Evolutionary conservation across 2,329 filamentous ascomycete species (phyloP).

Genomic region (Neofusicoccum cordaticola): DNA sequence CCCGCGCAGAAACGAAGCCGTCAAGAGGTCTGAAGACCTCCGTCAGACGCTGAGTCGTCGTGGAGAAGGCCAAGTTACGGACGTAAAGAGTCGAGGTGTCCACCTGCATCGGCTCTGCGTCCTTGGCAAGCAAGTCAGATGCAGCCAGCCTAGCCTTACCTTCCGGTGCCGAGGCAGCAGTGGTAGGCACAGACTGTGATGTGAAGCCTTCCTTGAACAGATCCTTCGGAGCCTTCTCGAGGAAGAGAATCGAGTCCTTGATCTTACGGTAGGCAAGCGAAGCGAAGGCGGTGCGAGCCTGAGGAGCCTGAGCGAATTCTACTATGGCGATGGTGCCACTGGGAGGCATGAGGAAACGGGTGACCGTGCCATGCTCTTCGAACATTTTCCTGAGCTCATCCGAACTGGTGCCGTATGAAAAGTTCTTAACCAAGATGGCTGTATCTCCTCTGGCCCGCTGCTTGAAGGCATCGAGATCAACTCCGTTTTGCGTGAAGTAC

Average conservation of each 20-base stretch:
- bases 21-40: slow-evolving; percentile 78
- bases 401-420: slow-evolving; percentile 75
- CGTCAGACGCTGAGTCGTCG: slow-evolving; percentile 71
- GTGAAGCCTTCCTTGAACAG: slow-evolving; percentile 55
- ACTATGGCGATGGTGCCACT: slow-evolving; percentile 91
- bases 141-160: slow-evolving; percentile 59
- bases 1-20: slow-evolving; percentile 82
- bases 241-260: slow-evolving; percentile 84
- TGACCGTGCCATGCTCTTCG: slow-evolving; percentile 79
- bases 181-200: slow-evolving; percentile 22
- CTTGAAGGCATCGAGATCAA: slow-evolving; percentile 91
- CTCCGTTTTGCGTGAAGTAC: slow-evolving; percentile 83
- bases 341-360: slow-evolving; percentile 85
- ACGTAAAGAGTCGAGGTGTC: slow-evolving; percentile 85
- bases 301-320: slow-evolving; percentile 74
- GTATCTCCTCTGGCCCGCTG: slow-evolving; percentile 78
- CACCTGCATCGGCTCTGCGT: slow-evolving; percentile 49
- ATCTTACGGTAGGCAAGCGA: slow-evolving; percentile 85
- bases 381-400: slow-evolving; percentile 80
- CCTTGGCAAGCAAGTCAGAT: slow-evolving; percentile 64
- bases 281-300: slow-evolving; percentile 80
- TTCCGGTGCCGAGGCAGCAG: slow-evolving; percentile 31
- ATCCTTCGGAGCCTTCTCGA: slow-evolving; percentile 88
- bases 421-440: slow-evolving; percentile 90
- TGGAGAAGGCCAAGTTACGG: slow-evolving; percentile 89